Evolutionary conservation across 192 early-diverging fungal genomes (phyloP), one percentile per base, ranked within the genome.

Genomic region (Backusella sp.): DNA sequence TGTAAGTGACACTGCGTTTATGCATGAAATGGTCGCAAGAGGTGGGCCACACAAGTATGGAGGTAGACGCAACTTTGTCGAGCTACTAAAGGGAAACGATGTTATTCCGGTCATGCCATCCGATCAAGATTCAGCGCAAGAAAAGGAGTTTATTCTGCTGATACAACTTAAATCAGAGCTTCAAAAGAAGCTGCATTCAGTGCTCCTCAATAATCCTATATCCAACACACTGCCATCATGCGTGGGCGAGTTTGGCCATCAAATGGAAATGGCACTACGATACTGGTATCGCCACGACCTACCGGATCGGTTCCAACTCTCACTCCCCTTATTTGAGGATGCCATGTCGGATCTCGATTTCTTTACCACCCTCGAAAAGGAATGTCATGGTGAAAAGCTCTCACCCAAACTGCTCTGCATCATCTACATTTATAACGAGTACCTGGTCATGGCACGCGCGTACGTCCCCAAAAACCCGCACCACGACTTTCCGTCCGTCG

Each of bases 301-400:
- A 1, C 74, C 74, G 2, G 26, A 67, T n/a, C 28, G 37, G 0
- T 68, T 75, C 4, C 74, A 68, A 6, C 35, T 75, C 2, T 8
- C 37, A 5, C 35, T 75, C 34, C 66, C 67, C 0, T 35, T 75
- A 6, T 75, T 75, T 59, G 66, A 75, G n/a, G 74, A 75, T 11
- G 17, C 23, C 3, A 5, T 52, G 3, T 53, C 42, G 21, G 66
- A 75, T 36, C 19, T 68, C 3, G 62, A 44, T 21, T 46, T 75
- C 19, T 46, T 75, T 6, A 68, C 44, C 15, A 36, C 19, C 5
- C 30, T 75, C 3, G 39, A 66, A 6, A 12, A 53, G 28, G 74
- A 75, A 36, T 68, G 66, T 15, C 0, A 26, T 28, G 67, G n/a
- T 0, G 28, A 44, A 2, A 32, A 46, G 11, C n/a, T 42, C 1